Conservation (phyloP, 257 asterid species). For the Penstemon newberryi region DNA sequence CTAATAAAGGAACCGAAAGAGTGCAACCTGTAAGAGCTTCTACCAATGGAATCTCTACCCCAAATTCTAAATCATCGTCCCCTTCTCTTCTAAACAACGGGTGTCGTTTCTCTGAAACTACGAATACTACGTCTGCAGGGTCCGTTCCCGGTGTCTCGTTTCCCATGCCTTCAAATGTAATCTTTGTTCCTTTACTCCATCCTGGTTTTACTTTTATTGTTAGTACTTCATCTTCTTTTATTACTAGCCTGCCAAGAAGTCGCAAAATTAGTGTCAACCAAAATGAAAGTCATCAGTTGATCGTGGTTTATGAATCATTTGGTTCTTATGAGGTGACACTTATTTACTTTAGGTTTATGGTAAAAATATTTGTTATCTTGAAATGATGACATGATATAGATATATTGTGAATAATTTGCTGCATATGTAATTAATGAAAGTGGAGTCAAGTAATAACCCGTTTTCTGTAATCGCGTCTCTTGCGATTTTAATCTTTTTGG, state of each 20-base stretch:
- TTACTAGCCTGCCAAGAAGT: conserved; percentile 40
- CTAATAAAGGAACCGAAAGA: conserved; percentile 53
- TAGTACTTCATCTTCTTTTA: conserved; percentile 54
- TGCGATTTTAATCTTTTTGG: conserved; percentile 55
- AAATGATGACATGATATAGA: neutral
- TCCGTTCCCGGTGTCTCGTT: conserved; percentile 46
- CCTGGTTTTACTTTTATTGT: conserved; percentile 76
- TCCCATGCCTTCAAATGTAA: conserved; percentile 72
- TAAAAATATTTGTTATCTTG: neutral
- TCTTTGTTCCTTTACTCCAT: conserved; percentile 66
- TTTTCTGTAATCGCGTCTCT: conserved; percentile 44
- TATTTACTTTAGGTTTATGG: too few relatives aligned
- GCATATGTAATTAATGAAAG: neutral
- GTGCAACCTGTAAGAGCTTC: conserved; percentile 67
- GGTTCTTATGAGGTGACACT: too few relatives aligned
- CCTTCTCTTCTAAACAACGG: conserved; percentile 52
- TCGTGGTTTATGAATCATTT: too few relatives aligned
- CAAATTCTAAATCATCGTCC: conserved; percentile 49
- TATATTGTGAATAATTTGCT: too few relatives aligned
- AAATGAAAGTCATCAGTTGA: too few relatives aligned
- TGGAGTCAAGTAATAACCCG: conserved; percentile 42
- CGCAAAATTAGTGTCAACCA: neutral
- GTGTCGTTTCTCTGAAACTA: conserved; percentile 56
- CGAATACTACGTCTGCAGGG: conserved; percentile 53
- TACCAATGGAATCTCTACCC: conserved; percentile 51